Evolutionary conservation across 2,329 filamentous ascomycete genomes (phyloP), one percentile per base, ranked within the genome.

Genomic region (Plenodomus tracheiphilus): DNA sequence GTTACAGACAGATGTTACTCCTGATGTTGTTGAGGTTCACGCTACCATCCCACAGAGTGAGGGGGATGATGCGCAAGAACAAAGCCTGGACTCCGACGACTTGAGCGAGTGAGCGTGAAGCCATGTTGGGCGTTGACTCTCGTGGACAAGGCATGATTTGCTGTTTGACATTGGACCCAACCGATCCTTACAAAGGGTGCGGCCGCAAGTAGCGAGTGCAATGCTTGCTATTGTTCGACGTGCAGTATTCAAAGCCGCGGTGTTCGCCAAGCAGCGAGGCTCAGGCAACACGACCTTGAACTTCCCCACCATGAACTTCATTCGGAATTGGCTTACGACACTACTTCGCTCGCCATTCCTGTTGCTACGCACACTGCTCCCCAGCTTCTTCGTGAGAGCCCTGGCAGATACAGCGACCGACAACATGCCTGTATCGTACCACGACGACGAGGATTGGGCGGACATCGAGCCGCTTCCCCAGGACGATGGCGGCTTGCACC

Each of bases 401-500:
- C n/a, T 21, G 22, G 18, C 35, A 16, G 38, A 25, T 28, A 41
- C 50, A n/a, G 18, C 56, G 34, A 51, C 46, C 11, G 49, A 20
- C 36, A 56, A 43, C 41, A 62, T 64, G 58, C 56, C 64, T 3
- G 66, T 54, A 52, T 68, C 70, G 63, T 88, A 89, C 70, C 79
- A 82, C 43, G 78, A 81, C 53, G 85, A 92, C 70, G 85, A 89
- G 1, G 81, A 80, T 54, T 97, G 91, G 93, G 85, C 89, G 59
- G 91, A 95, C 75, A 81, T 97, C 43, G 78, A 84, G 43, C 92
- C 92, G 17, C 87, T 97, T 47, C 85, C 89, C 3, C 86, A 94
- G 63, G 82, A 91, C 66, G 92, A 97, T 74, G 89, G 91, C 51
- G 87, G 80, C 25, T 68, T 74, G 50, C 75, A 87, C 60, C 91